These are phyloP conservation scores for Dendrobium huoshanense DNA, from an alignment of 106 monocot species.

Conservation along the genomic window DNA sequence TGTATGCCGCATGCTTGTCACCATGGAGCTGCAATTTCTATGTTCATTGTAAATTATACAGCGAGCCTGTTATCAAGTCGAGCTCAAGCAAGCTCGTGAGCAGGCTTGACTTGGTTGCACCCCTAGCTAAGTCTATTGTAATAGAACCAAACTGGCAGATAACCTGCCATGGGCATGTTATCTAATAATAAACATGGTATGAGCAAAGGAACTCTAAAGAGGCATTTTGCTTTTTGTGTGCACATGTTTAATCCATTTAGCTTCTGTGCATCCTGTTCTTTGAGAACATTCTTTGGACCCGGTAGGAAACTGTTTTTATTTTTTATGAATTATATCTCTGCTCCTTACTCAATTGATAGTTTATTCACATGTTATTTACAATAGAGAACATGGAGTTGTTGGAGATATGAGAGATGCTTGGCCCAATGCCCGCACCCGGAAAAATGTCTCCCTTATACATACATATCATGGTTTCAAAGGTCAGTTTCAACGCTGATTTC, in stretches of 20 bases:
- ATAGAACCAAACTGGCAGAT: no score
- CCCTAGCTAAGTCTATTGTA: no score
- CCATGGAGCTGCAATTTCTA: no score
- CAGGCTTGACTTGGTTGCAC: no score
- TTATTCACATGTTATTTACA: not conserved
- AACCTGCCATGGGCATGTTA: no score
- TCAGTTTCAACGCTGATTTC: conserved; percentile 10
- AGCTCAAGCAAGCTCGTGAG: no score
- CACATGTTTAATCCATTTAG: not conserved
- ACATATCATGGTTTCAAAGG: conserved; percentile 99
- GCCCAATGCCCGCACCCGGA: conserved; percentile 77
- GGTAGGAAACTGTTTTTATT: not conserved
- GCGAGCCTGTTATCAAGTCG: no score
- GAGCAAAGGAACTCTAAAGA: no score
- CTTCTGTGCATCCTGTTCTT: not conserved
- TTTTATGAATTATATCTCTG: not conserved
- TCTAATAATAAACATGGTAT: no score
- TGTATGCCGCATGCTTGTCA: no score
- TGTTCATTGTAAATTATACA: no score
- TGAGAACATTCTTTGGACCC: not conserved
- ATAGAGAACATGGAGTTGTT: conserved; percentile 86
- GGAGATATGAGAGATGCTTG: conserved; percentile 98
- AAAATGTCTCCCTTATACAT: conserved; percentile 82
- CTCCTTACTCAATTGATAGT: not conserved
- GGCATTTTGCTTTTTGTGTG: not conserved